Evolutionary conservation across 2,329 filamentous ascomycete species (phyloP).

Genomic region (Colletotrichum phormii): DNA sequence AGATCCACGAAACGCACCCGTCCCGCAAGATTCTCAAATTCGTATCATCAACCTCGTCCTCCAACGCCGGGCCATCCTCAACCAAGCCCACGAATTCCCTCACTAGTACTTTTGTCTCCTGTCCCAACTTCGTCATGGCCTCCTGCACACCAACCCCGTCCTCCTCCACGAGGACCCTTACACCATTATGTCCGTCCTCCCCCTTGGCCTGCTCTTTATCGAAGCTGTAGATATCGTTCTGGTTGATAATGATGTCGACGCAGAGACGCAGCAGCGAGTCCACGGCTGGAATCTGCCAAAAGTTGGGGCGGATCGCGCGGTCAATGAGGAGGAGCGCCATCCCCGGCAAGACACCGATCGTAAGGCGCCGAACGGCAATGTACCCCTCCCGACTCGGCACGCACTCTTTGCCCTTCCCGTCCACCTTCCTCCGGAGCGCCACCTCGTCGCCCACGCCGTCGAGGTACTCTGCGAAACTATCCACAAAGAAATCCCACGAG

Average conservation of each 20-base stretch:
- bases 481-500: neutral
- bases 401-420: neutral
- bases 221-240: neutral
- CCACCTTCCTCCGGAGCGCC: neutral
- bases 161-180: neutral
- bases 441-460: neutral
- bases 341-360: neutral
- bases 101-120: neutral
- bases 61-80: neutral
- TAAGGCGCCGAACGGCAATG: neutral
- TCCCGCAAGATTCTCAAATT: neutral
- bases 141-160: neutral
- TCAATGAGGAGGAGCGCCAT: neutral
- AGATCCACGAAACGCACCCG: neutral
- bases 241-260: neutral
- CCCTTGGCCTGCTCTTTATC: neutral
- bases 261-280: neutral
- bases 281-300: neutral
- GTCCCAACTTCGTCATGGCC: neutral
- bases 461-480: neutral
- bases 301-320: neutral
- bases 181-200: neutral
- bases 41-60: neutral
- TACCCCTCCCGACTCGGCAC: neutral
- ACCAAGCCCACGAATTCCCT: neutral